Evolutionary conservation across 116 monocot species (phyloP).

Genomic region (Cymodocea nodosa): DNA sequence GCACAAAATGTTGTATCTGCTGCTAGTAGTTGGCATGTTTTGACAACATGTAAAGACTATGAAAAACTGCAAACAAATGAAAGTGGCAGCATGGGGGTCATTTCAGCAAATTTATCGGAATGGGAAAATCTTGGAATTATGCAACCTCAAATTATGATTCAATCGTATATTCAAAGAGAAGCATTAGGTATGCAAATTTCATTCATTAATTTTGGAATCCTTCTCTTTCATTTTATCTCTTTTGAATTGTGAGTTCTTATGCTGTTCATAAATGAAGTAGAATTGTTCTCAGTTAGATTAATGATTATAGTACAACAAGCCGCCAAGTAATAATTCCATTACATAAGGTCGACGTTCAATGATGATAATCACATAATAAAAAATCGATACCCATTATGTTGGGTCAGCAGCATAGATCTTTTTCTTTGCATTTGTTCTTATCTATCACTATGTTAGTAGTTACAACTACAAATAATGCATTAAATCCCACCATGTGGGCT

Average conservation of each 20-base stretch:
- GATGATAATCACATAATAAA: too few species aligned
- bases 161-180: conserved; percentile 72
- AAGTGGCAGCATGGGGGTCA: conserved; percentile 23
- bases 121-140: conserved; percentile 13
- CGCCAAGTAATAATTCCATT: too few species aligned
- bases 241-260: too few species aligned
- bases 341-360: too few species aligned
- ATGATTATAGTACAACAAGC: too few species aligned
- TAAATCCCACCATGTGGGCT: too few species aligned
- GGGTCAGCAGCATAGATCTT: too few species aligned
- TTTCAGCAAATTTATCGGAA: conserved; percentile 15
- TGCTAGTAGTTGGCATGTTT: conserved; percentile 79
- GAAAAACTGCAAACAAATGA: conserved; percentile 20
- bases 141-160: conserved; percentile 18
- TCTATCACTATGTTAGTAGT: too few species aligned
- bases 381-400: too few species aligned
- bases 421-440: too few species aligned
- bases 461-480: too few species aligned
- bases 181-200: conserved; percentile 53
- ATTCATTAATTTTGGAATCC: too few species aligned
- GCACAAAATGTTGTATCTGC: conserved; percentile 67
- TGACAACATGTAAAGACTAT: conserved; percentile 34
- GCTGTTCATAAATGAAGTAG: not conserved
- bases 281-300: not conserved
- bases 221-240: not conserved